These are phyloP conservation scores for Quercus robur DNA, from an alignment of 306 rosid genomes.

Conservation along the genomic window DNA sequence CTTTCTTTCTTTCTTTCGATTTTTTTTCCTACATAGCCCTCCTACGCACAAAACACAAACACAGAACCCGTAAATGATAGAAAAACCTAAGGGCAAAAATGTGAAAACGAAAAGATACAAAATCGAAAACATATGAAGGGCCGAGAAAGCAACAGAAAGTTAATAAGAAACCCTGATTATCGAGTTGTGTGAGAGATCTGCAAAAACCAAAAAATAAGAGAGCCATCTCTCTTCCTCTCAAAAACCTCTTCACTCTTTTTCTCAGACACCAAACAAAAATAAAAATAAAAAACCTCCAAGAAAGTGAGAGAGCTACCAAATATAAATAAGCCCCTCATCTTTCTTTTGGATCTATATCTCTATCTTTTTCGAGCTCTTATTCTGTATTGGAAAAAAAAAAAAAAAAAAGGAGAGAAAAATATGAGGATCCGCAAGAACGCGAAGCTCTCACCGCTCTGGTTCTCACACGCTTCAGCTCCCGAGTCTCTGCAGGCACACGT, in stretches of 20 bases:
- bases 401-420: not conserved
- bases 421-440: constrained; percentile 93
- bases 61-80: constrained; percentile 21
- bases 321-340: not conserved
- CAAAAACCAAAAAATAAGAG: constrained; percentile 1
- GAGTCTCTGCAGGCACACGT: constrained; percentile 46
- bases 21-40: too few relatives aligned
- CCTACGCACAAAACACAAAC: not conserved
- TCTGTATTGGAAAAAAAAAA: too few relatives aligned
- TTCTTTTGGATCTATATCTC: not conserved
- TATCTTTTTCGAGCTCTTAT: not conserved
- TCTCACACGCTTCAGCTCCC: constrained; percentile 35
- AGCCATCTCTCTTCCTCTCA: not conserved
- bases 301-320: not conserved
- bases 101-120: not conserved
- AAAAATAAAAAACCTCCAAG: not conserved
- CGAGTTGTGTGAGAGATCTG: constrained; percentile 84
- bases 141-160: constrained; percentile 40
- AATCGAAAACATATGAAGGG: constrained; percentile 48
- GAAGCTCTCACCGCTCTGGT: constrained; percentile 52
- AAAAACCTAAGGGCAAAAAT: constrained; percentile 23
- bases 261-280: not conserved
- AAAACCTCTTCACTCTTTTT: not conserved
- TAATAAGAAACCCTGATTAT: constrained; percentile 50
- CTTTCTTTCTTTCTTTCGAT: not conserved